These are phyloP conservation scores for Akebia trifoliata DNA, from an alignment of 164 flowering plant species.

Conservation along the genomic window DNA sequence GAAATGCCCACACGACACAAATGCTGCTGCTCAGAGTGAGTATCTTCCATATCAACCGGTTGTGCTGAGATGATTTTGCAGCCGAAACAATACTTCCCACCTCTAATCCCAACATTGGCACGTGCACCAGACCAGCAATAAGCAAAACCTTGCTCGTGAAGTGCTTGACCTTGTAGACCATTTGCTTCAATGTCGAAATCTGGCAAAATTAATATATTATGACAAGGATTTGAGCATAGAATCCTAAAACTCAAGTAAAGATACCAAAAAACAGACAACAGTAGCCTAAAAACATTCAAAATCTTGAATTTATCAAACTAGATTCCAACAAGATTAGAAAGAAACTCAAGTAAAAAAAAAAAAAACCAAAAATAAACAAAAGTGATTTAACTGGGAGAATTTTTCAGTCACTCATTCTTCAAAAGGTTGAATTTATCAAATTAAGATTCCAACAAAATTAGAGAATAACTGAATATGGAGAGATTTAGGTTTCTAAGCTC, in stretches of 20 bases:
- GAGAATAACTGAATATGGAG: too few relatives aligned
- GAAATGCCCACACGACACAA: conserved; percentile 59
- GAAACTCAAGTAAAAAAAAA: too few relatives aligned
- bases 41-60: conserved; percentile 54
- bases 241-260: not conserved
- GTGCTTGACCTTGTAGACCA: conserved; percentile 47
- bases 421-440: too few relatives aligned
- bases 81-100: conserved; percentile 64
- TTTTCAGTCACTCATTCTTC: too few relatives aligned
- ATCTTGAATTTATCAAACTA: not conserved
- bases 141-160: conserved; percentile 51
- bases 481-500: too few relatives aligned
- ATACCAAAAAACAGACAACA: not conserved
- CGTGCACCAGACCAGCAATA: conserved; percentile 80
- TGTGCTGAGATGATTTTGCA: conserved; percentile 49
- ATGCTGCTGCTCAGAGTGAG: conserved; percentile 45
- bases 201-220: conserved; percentile 16
- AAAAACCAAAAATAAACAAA: too few relatives aligned
- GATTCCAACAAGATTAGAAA: not conserved
- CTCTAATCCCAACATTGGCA: conserved; percentile 45
- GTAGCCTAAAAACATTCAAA: not conserved
- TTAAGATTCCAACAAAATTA: too few relatives aligned
- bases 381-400: too few relatives aligned
- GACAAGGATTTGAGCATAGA: not conserved
- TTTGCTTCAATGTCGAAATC: conserved; percentile 52